Evolutionary conservation across 257 asterid species (phyloP), one percentile per base, ranked within the genome.

Genomic region (Paulownia fortunei): DNA sequence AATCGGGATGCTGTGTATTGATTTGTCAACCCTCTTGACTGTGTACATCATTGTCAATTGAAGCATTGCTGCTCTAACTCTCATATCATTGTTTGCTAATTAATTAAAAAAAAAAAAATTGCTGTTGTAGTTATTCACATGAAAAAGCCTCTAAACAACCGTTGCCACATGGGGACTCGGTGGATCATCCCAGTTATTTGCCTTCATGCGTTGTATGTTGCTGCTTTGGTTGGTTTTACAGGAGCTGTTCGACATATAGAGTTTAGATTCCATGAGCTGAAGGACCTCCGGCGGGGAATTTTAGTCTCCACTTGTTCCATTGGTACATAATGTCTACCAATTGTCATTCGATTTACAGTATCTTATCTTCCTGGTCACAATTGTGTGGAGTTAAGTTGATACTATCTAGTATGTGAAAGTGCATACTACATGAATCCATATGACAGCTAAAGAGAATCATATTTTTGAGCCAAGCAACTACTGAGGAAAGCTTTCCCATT

Each of bases 221-320:
- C 90, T 74, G 85, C 88, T 86, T 82, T 93, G 92, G 84, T 93
- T 76, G 90, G 86, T 69, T 85, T 86, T 73, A 89, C 97, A 34
- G 91, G 85, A 78, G 95, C 97, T 16, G 56, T 91, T 84, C 96
- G 83, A 56, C 97, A 92, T 80, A 77, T 92, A 30, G 93, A 92
- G 81, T 92, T 92, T 82, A 88, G 95, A 83, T 92, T 92, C 87
- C 91, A 88, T 16, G 97, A 92, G 83, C 89, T 91, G 77, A 92
- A 92, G 85, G 97, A 88, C 76, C 97, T 93, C 61, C 89, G 97
- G 97, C 90, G 96, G 15, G 98, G 97, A 64, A 86, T 89, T 68
- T 83, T 93, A 54, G 92, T 91, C 46, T 84, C 94, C 63, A 30
- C 83, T 74, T 87, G 83, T 85, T 85, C 88, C 87, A 82, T 93